Evolutionary conservation across 495 filamentous ascomycete genomes (phyloP), one percentile per base, ranked within the genome.

Genomic region (Penicillium daleae): DNA sequence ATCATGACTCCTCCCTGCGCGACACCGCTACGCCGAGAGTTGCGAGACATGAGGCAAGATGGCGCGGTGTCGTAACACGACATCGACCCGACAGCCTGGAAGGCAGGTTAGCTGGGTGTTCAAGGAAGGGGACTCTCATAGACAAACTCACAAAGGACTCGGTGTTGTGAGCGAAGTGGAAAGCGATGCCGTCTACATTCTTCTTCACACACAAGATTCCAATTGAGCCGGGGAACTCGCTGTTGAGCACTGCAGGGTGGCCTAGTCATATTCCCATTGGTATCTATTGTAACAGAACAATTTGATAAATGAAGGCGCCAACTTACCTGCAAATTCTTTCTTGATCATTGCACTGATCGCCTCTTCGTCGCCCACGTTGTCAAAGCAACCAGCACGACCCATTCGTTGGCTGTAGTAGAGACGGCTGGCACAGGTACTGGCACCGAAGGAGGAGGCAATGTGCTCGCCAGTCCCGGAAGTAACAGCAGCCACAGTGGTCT

Each of bases 391-490:
- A 13, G 80, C 82, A 6, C 77, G 72, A 15, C 79, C 80, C 60
- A 83, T 88, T 33, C 82, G 83, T 19, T 85, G 85, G 44, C 82
- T 80, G 56, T 88, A 85, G 66, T 90, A 94, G 17, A 97, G 73
- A 0, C 92, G 85, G 49, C 87, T 86, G 2, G 92, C 90, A 72
- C 92, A 93, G 53, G 86, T 88, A 39, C 84, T 84, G 0, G 93
- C 92, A 13, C 92, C 92, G 77, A 92, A 82, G 1, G 92, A 94
- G 2, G 94, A 94, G 6, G 92, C 92, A 86, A 99, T 97, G 69
- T 98, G 95, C 78, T 99, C 95, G 37, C 95, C 95, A 5, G 95
- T 99, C 31, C 95, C 95, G 66, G 92, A 96, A 17, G 91, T 93
- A 9, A 96, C 92, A 32, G 85, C 84, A 33, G 91, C 93, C 35